Base-by-base conservation (phyloP, 768 basidiomycete species). In the Pleurotus eryngii region DNA sequence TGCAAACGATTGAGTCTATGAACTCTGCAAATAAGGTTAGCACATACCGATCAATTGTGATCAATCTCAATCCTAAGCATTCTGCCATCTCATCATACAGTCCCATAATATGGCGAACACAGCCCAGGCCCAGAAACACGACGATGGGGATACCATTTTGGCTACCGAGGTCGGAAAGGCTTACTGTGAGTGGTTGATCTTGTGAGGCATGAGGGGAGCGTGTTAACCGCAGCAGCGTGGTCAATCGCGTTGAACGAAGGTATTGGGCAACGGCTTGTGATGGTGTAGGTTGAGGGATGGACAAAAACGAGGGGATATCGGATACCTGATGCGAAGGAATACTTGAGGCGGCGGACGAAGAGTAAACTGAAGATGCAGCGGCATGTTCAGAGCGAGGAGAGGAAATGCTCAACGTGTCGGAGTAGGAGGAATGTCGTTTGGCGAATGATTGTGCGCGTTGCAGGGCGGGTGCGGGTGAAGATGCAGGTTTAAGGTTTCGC, bases 81-180 rank as follows among this genome's bases (percentile, higher is more conserved):
- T 87, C 85, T 3, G 96, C 96, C 85, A 98, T 89, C 67, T 99
- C 96, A 69, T 98, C 96, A 68, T 95, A 98, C 48, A 98, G 73
- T 12, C 92, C 95, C 81, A 97, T 90, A 57, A 98, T 81, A 70
- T 98, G 95, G 40, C 96, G 83, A 3, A 98, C 96, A 66, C 92
- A 93, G 14, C 95, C 96, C 47, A 98, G 68, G 2, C 96, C 96
- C 59, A 99, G 82, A 69, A 96, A 99, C 20, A 98, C 82, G 20
- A 99, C 74, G 7, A 98, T 82, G 0, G 96, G 96, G 64, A 85
- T 83, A 1, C 96, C 96, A n/a, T 81, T 82, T 3, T 88, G 80
- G 60, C 81, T 83, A 2, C 97, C 96, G 59, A 98, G 80, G 67
- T 98, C 96, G 3, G 96, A 94, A n/a, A 96, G 77, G 63, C 96